phyloP scores from a whole-genome alignment of 164 flowering plant species.

The Vitis cinerea region DNA sequence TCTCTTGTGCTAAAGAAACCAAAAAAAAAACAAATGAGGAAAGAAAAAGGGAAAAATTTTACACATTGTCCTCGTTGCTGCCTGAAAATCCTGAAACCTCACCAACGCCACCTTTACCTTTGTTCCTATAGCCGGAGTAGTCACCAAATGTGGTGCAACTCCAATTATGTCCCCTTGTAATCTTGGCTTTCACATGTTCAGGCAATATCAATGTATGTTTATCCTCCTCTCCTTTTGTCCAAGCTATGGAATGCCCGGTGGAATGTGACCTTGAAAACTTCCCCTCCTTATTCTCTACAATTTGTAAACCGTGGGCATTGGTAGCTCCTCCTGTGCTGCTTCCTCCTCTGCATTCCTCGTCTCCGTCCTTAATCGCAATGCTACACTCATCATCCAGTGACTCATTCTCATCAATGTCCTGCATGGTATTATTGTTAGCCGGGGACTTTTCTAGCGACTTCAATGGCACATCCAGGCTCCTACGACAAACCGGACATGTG shows the following conservation, averaged over 20 bases:
- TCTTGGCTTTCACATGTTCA: slow-evolving; percentile 33
- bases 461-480: slow-evolving; percentile 32
- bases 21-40: neutral
- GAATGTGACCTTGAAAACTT: slow-evolving; percentile 57
- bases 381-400: slow-evolving; percentile 12
- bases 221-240: slow-evolving; percentile 27
- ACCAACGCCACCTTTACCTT: slow-evolving; percentile 11
- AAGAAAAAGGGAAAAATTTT: too few relatives aligned
- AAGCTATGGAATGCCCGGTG: slow-evolving; percentile 68
- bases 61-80: slow-evolving; percentile 9
- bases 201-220: slow-evolving; percentile 53
- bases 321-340: neutral
- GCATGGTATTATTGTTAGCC: neutral
- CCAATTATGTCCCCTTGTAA: slow-evolving; percentile 34
- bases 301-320: neutral
- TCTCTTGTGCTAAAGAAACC: neutral
- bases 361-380: slow-evolving; percentile 28
- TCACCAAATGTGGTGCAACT: slow-evolving; percentile 58
- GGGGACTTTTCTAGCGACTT: slow-evolving; percentile 13
- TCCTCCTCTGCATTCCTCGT: slow-evolving; percentile 7
- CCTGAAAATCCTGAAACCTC: slow-evolving; percentile 18
- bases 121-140: slow-evolving; percentile 6
- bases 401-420: slow-evolving; percentile 2
- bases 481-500: slow-evolving; percentile 82
- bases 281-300: slow-evolving; percentile 4